These are phyloP conservation scores for Sporothrix euskadiensis DNA, from an alignment of 2,329 filamentous ascomycete genomes.

Conservation along the genomic window DNA sequence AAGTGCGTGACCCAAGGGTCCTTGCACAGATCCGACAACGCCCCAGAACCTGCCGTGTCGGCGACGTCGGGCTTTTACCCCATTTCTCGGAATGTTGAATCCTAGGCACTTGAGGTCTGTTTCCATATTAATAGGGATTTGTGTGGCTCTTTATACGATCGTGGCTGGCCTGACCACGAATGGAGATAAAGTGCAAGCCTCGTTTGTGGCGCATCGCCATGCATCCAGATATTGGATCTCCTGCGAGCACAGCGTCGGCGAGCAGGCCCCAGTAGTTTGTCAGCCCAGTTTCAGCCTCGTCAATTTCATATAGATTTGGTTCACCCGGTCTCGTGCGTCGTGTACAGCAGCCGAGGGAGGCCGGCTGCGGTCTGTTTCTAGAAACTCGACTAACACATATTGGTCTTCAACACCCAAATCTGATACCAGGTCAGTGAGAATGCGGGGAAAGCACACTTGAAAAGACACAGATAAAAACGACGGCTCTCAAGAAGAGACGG, in stretches of 20 bases:
- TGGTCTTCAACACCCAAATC: not conserved
- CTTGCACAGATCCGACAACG: not conserved
- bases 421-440: not conserved
- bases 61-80: slow-evolving; percentile 3
- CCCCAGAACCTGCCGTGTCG: not conserved
- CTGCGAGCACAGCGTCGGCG: not conserved
- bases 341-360: not conserved
- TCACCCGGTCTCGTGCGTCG: not conserved
- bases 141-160: not conserved
- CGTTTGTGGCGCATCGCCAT: not conserved
- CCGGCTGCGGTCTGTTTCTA: not conserved
- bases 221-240: not conserved
- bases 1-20: not conserved
- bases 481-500: not conserved
- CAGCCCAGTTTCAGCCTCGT: slow-evolving; percentile 17
- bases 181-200: not conserved
- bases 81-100: not conserved
- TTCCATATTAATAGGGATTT: not conserved
- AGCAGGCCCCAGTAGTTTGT: not conserved
- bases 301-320: not conserved
- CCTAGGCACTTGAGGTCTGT: not conserved
- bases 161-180: not conserved
- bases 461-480: not conserved
- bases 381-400: not conserved
- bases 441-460: not conserved